phyloP scores from a whole-genome alignment of 2,329 filamentous ascomycete genomes.

The Coniochaeta ligniaria region DNA sequence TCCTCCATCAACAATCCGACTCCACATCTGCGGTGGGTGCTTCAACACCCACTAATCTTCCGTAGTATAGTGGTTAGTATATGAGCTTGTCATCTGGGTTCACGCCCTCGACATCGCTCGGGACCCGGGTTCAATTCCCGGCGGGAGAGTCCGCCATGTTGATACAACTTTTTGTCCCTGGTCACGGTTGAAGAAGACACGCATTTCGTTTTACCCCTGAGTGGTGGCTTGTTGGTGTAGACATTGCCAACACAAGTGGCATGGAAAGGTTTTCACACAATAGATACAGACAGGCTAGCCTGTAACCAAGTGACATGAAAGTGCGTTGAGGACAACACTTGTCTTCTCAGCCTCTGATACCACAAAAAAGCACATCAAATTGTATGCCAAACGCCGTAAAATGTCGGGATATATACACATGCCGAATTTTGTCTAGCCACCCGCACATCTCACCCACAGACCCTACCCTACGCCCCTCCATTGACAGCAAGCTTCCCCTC shows the following conservation, averaged over 20 bases:
- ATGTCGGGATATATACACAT: not conserved
- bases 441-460: not conserved
- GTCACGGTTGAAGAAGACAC: not conserved
- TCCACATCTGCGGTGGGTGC: not conserved
- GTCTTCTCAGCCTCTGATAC: too few species aligned
- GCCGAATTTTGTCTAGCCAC: not conserved
- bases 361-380: not conserved
- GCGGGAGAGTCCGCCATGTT: not conserved
- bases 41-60: not conserved
- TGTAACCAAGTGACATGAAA: too few species aligned
- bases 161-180: not conserved
- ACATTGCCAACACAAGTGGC: too few species aligned
- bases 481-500: slow-evolving; percentile 53
- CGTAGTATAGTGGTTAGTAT: slow-evolving; percentile 1
- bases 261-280: too few species aligned
- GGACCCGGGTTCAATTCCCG: not conserved
- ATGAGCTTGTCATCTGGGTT: not conserved
- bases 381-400: not conserved
- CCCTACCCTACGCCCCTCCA: slow-evolving; percentile 18
- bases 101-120: not conserved
- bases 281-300: too few species aligned
- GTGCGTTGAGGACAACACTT: too few species aligned
- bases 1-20: not conserved
- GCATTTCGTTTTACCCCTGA: not conserved
- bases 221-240: not conserved